Evolutionary conservation across 495 filamentous ascomycete genomes (phyloP), one percentile per base, ranked within the genome.

Genomic region (Friedmanniomyces simplex): DNA sequence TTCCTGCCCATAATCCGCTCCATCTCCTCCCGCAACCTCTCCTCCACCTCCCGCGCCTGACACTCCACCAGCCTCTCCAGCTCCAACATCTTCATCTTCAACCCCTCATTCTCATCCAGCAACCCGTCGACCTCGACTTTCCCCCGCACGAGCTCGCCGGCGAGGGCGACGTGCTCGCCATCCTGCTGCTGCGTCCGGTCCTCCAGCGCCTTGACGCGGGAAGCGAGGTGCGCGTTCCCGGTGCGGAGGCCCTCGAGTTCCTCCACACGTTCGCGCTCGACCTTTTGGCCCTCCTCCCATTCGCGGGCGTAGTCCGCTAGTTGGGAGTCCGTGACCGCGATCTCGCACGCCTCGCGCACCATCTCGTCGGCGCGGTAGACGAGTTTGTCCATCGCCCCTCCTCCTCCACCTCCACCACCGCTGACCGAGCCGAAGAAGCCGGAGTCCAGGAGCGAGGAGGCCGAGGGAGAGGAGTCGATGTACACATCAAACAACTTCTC

Each of bases 391-490:
- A 32, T 32, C 28, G 28, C 28, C 28, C 28, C 28, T 4, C 28
- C 28, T 10, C 86, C 80, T 61, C 84, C 28, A 32, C 28, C 28
- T 10, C 86, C 80, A 61, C 84, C 87, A 13, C 54, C 54, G 21
- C 84, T 89, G 21, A 88, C 87, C 70, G 85, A 91, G 42, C 93
- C 93, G 66, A 99, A 99, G 76, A 99, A 99, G 30, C 93, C 93
- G 46, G 88, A 93, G 69, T 99, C 93, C 26, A 96, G 81, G 41
- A 97, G 85, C 6, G 88, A 94, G 32, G 79, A 84, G 18, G 89
- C 81, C 1, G 89, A 90, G 0, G 93, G 93, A 8, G 88, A 80
- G 63, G 89, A 83, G 69, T 99, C 93, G 54, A 97, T 95, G 67
- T 99, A 99, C 43, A 87, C 88, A 69, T 99, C 93, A 56, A 99